Evolutionary conservation across 2,329 filamentous ascomycete genomes (phyloP).

Genomic region (Talaromyces marneffei): DNA sequence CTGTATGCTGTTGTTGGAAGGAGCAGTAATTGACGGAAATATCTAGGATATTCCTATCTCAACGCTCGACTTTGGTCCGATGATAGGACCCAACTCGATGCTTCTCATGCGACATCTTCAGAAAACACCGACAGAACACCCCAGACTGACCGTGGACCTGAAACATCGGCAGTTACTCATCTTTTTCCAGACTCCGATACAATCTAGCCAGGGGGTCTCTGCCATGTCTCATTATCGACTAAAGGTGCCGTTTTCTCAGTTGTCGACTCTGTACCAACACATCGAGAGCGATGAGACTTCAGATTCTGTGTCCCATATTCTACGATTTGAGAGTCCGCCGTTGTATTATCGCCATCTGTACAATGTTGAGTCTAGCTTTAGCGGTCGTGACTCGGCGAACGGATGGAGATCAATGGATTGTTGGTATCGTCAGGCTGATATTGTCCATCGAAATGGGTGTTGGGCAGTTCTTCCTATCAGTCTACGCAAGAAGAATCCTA

Average conservation of each 20-base stretch:
- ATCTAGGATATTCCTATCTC: slow-evolving; percentile 41
- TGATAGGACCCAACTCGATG: slow-evolving; percentile 51
- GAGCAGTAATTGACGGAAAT: not conserved
- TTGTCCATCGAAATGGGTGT: slow-evolving; percentile 41
- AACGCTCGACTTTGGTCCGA: slow-evolving; percentile 58
- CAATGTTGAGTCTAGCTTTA: slow-evolving; percentile 37
- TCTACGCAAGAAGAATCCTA: slow-evolving; percentile 45
- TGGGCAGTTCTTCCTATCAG: slow-evolving; percentile 36
- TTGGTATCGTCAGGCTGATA: slow-evolving; percentile 61
- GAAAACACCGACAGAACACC: slow-evolving; percentile 17
- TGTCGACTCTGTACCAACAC: slow-evolving; percentile 35
- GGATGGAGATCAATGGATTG: slow-evolving; percentile 53
- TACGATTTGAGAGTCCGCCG: slow-evolving; percentile 40
- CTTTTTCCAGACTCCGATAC: slow-evolving; percentile 36
- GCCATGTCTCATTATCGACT: slow-evolving; percentile 34
- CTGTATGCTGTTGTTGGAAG: not conserved
- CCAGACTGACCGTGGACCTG: slow-evolving; percentile 40
- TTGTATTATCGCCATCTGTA: slow-evolving; percentile 39
- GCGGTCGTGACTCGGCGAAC: slow-evolving; percentile 26
- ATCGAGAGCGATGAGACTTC: slow-evolving; percentile 17
- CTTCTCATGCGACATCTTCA: slow-evolving; percentile 51
- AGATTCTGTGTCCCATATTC: slow-evolving; percentile 27
- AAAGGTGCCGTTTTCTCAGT: slow-evolving; percentile 41
- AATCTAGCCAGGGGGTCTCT: slow-evolving; percentile 9
- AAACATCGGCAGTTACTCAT: slow-evolving; percentile 41